These are phyloP conservation scores for Tylopilus balloui DNA, from an alignment of 768 basidiomycete species.

Conservation along the genomic window DNA sequence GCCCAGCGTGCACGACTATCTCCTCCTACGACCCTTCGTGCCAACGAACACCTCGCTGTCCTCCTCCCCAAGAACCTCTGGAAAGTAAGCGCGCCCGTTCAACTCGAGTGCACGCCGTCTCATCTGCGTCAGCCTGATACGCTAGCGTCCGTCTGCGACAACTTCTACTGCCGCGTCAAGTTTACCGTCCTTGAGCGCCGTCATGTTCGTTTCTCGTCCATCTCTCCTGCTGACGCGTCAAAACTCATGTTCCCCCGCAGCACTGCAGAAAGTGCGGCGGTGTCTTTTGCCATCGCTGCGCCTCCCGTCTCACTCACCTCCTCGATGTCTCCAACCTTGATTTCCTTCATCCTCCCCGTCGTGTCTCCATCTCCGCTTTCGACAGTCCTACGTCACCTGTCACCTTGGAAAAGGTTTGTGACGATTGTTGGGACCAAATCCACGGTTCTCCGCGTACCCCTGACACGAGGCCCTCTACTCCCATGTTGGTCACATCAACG, in stretches of 20 bases:
- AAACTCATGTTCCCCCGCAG: conserved; percentile 35
- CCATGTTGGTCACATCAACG: conserved; percentile 35
- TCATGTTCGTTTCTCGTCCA: conserved; percentile 49
- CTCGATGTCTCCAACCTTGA: conserved; percentile 68
- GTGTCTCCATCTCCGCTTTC: conserved; percentile 53
- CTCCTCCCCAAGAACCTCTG: conserved; percentile 64
- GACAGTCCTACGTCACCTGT: conserved; percentile 61
- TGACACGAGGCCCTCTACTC: conserved; percentile 32
- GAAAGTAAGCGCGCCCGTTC: conserved; percentile 49
- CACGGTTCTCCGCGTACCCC: conserved; percentile 51
- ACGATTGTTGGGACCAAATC: conserved; percentile 73
- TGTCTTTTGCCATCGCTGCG: conserved; percentile 65
- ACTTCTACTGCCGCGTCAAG: conserved; percentile 58
- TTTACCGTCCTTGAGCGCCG: conserved; percentile 72
- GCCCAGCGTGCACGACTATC: conserved; percentile 15
- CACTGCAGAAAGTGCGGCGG: conserved; percentile 86
- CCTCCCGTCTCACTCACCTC: conserved; percentile 53
- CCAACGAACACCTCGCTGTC: conserved; percentile 76
- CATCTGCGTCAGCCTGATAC: conserved; percentile 51
- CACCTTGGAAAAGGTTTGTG: conserved; percentile 59
- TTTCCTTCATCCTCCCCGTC: conserved; percentile 69
- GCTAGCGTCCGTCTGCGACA: conserved; percentile 62
- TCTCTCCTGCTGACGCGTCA: background rate
- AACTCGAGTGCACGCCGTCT: conserved; percentile 1
- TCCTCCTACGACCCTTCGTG: conserved; percentile 22